These are phyloP conservation scores for Gossypium lobatum DNA, from an alignment of 441 rosid species.

Conservation along the genomic window DNA sequence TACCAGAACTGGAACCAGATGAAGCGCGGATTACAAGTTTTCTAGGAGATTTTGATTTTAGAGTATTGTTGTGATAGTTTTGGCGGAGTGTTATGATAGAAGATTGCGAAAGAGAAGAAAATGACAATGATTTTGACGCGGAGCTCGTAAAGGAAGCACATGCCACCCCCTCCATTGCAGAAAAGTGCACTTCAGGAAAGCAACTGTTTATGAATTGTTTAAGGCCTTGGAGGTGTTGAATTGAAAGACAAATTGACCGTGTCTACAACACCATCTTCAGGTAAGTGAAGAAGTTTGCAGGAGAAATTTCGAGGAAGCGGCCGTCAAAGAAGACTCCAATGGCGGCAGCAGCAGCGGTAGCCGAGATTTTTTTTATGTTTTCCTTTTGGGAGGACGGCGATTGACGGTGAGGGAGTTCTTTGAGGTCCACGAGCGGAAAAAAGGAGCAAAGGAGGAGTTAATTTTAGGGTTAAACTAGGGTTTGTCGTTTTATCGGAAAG, in stretches of 20 bases:
- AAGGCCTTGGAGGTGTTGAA: neutral
- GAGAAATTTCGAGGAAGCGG: neutral
- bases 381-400: neutral
- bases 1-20: slow-evolving; percentile 45
- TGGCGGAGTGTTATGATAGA: slow-evolving; percentile 16
- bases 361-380: neutral
- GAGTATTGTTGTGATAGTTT: slow-evolving; percentile 21
- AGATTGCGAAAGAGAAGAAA: slow-evolving; percentile 14
- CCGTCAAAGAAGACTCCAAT: neutral
- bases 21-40: slow-evolving; percentile 44
- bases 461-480: neutral
- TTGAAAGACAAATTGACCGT: neutral
- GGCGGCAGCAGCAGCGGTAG: neutral
- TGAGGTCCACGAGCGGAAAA: neutral
- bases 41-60: slow-evolving; percentile 32
- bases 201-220: neutral
- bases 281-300: neutral
- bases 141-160: slow-evolving; percentile 14
- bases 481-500: neutral
- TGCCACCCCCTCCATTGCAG: slow-evolving; percentile 27
- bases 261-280: neutral
- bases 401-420: neutral
- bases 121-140: neutral
- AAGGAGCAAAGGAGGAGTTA: neutral
- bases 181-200: neutral